phyloP scores from a whole-genome alignment of 306 rosid species.

The Pueraria montana region DNA sequence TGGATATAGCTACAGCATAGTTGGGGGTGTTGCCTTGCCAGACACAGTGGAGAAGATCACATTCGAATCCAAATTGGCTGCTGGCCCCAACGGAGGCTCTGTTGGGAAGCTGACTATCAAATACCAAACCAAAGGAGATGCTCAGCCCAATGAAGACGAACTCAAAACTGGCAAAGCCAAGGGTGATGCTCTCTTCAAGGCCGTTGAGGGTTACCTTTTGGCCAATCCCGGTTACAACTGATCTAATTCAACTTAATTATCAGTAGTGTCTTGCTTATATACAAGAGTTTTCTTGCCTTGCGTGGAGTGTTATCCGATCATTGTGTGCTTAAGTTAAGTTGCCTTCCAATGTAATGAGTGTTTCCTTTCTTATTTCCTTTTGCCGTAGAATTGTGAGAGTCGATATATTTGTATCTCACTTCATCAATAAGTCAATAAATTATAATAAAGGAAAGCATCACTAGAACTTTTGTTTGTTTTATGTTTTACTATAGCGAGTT shows the following conservation, averaged over 20 bases:
- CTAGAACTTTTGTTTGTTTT: no score
- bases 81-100: slow-evolving; percentile 52
- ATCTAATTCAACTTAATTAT: not conserved
- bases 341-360: not conserved
- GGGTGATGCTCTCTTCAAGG: slow-evolving; percentile 56
- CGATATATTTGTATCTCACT: no score
- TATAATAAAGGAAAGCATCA: no score
- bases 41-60: slow-evolving; percentile 48
- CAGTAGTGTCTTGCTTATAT: no score
- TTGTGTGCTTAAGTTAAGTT: not conserved
- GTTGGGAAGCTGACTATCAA: slow-evolving; percentile 5
- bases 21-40: slow-evolving; percentile 48
- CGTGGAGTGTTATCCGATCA: no score
- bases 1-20: slow-evolving; percentile 51
- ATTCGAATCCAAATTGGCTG: slow-evolving; percentile 41
- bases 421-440: no score
- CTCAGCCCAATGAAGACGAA: not conserved
- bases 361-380: no score
- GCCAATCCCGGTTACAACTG: slow-evolving; percentile 46
- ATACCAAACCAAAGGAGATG: not conserved
- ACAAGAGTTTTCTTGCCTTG: not conserved
- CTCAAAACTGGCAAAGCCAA: slow-evolving; percentile 49
- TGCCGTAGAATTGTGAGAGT: no score
- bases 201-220: slow-evolving; percentile 52
- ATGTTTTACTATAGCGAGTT: no score